A percentile compares a stretch with the other conserved stretches of the same genome.
Evolutionary conservation across 164 flowering plant species (phyloP).

Genomic region (Vitis labrusca): DNA sequence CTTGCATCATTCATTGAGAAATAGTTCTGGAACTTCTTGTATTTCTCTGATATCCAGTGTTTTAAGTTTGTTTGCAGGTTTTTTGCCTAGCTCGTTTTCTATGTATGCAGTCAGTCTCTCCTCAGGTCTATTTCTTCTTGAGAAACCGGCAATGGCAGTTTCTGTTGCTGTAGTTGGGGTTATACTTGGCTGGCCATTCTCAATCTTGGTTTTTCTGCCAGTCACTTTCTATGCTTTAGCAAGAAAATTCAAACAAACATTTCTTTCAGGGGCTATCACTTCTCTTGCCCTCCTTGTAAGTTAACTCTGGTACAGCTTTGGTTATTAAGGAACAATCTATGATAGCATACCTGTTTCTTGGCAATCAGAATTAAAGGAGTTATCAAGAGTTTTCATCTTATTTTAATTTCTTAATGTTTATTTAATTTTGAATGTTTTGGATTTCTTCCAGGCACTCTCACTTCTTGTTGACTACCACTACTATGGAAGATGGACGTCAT

Average conservation of each 20-base stretch:
- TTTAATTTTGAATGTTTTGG: not conserved
- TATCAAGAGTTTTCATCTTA: not conserved
- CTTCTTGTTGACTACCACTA: conserved; percentile 59
- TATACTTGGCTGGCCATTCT: conserved; percentile 97
- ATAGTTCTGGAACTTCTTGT: no score
- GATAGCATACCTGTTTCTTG: not conserved
- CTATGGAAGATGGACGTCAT: conserved; percentile 89
- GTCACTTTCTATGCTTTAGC: conserved; percentile 61
- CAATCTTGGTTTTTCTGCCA: conserved; percentile 83
- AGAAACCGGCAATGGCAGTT: conserved; percentile 75
- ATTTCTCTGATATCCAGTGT: conserved; percentile 9
- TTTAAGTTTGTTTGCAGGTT: conserved; percentile 52
- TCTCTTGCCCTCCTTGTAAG: conserved; percentile 73
- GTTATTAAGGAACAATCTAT: not conserved
- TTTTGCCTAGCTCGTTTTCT: conserved; percentile 95
- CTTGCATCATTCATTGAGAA: no score
- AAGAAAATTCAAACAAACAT: conserved; percentile 63
- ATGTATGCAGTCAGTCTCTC: conserved; percentile 95
- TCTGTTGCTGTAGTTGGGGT: conserved; percentile 81
- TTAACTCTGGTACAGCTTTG: conserved; percentile 9
- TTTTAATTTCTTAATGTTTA: not conserved
- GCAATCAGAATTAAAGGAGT: not conserved
- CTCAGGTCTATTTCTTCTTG: conserved; percentile 80
- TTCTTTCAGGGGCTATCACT: conserved; percentile 64
- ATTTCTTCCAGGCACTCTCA: conserved; percentile 67